Evolutionary conservation across 1,284 basidiomycete genomes (phyloP), one percentile per base, ranked within the genome.

Genomic region (Filobasidium uniguttulatum): DNA sequence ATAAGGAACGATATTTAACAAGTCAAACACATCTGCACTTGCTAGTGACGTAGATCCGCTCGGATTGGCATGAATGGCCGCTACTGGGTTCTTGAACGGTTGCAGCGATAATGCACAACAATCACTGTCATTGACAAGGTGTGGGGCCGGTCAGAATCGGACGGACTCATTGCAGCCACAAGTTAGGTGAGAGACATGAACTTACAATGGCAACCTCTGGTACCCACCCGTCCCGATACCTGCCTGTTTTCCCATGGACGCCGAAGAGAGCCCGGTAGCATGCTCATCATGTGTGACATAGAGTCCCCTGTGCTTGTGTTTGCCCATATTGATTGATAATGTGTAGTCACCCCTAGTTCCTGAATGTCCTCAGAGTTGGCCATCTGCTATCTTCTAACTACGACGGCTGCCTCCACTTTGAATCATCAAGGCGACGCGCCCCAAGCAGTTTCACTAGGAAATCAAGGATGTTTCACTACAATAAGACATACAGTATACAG

Each of bases 81-180:
- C 89, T 6, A 94, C 90, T 0, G 91, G 91, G 60, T 87, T 82
- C 20, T 74, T 75, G 65, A 94, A 96, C 1, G 84, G 86, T 64
- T 93, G 88, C 56, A 93, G 84, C 6, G 88, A 89, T 29, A 96
- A 77, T 0, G 89, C 82, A 59, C 91, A 97, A 61, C 83, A 93
- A 69, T 96, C 88, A 60, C 68, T 67, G 44, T 0, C 2, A 36
- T 25, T 15, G 31, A 20, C 3, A n/a, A 40, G 20, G n/a, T n/a
- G n/a, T n/a, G n/a, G n/a, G n/a, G n/a, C 3, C n/a, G 6, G 1
- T 14, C 12, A 20, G 34, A 3, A 1, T n/a, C n/a, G n/a, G n/a
- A n/a, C n/a, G n/a, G n/a, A n/a, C n/a, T n/a, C n/a, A n/a, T 1
- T 34, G 7, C 14, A 44, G 14, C 40, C 29, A 20, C 23, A 15